Conservation (phyloP, 352 stramenopile species). For the Thalassiosira exigua region DNA sequence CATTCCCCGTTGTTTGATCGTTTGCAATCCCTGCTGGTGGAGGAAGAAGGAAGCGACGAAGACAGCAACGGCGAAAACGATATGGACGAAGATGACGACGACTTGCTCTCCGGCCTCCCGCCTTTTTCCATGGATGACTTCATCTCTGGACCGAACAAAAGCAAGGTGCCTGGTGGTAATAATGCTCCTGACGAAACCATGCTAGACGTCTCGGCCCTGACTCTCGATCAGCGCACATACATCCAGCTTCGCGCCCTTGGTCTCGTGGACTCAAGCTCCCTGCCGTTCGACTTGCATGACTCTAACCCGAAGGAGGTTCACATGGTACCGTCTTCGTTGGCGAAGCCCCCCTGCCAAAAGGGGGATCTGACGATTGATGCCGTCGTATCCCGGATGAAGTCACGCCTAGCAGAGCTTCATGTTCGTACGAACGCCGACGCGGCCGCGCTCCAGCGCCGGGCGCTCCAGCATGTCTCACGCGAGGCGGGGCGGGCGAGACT, state of each 20-base stretch:
- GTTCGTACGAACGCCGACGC: slow-evolving; percentile 44
- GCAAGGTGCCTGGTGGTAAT: not conserved
- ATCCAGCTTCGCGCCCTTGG: slow-evolving; percentile 47
- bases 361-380: slow-evolving; percentile 34
- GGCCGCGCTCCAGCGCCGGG: slow-evolving; percentile 45
- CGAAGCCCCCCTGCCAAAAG: slow-evolving; percentile 16
- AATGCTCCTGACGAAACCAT: not conserved
- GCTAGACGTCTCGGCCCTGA: slow-evolving; percentile 49
- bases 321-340: not conserved
- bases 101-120: slow-evolving; percentile 34
- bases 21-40: slow-evolving; percentile 74
- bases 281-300: not conserved
- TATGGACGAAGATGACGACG: slow-evolving; percentile 41
- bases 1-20: slow-evolving; percentile 59
- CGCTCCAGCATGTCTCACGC: slow-evolving; percentile 17
- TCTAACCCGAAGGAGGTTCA: not conserved
- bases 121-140: slow-evolving; percentile 46
- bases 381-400: slow-evolving; percentile 62
- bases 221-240: slow-evolving; percentile 54
- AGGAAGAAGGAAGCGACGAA: slow-evolving; percentile 44
- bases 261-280: slow-evolving; percentile 23
- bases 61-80: slow-evolving; percentile 29
- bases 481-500: slow-evolving; percentile 3
- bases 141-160: slow-evolving; percentile 19
- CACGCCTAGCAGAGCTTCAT: slow-evolving; percentile 49